Evolutionary conservation across 2,329 filamentous ascomycete genomes (phyloP), one percentile per base, ranked within the genome.

Genomic region (Penicillium occitanis): DNA sequence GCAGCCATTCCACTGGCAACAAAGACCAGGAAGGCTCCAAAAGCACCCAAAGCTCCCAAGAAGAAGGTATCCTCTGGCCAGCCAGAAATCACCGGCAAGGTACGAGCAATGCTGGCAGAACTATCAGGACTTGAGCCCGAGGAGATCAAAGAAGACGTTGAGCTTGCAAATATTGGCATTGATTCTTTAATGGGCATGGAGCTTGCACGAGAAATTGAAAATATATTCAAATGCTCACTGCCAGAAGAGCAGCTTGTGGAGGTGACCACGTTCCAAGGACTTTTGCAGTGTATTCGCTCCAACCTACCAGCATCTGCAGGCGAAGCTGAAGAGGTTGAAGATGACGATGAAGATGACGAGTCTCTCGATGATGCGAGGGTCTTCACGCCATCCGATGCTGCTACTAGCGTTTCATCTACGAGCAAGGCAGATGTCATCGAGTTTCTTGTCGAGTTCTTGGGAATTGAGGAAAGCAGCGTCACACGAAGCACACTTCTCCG

Each of bases 141-240:
- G 1, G 59, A 61, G 5, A n/a, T 60, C 17, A 73, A 75, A 35
- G 62, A 70, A 30, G 75, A 79, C 19, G 71, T 71, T 6, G 68
- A 74, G 17, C 73, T 70, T 25, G 62, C 63, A 10, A 78, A 82
- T 42, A 63, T 83, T 6, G 81, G 81, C 5, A 81, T 83, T 48
- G 81, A 83, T 69, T 83, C 81, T 1, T 71, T 84, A 1, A 78
- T 81, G 74, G 76, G 69, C 10, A 70, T 69, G 59, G 67, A 70
- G 46, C 30, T 71, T 8, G 67, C 48, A 17, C 59, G 59, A 8
- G 68, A 71, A 25, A 61, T 71, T 33, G 55, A 70, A 33, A n/a
- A 53, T 53, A 30, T 19, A 10, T 44, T 60, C 37, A 44, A 60
- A 7, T 57, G 51, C 51, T 19, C 51, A n/a, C 7, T 57, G n/a